phyloP scores from a whole-genome alignment of 148 eudicot species.

The Arbutus unedo region DNA sequence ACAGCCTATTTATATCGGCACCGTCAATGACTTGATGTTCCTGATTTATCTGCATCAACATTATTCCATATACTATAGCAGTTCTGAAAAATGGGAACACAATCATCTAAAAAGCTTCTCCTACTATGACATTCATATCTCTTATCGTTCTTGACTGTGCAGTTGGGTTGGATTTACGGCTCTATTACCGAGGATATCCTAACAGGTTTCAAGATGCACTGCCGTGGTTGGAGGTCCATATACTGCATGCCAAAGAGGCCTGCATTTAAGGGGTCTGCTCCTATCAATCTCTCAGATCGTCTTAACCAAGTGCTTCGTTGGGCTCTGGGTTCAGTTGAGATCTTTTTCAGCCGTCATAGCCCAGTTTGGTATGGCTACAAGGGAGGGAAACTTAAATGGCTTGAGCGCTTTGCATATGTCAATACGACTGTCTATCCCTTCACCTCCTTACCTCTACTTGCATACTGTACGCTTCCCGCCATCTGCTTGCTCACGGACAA shows the following conservation, averaged over 20 bases:
- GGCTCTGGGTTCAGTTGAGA: conserved; percentile 99
- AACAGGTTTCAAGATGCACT: conserved; percentile 99
- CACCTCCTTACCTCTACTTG: conserved; percentile 93
- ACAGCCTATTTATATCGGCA: neutral
- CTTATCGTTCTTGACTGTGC: conserved; percentile 29
- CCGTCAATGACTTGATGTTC: neutral
- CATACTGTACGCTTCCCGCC: conserved; percentile 91
- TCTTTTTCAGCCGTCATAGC: conserved; percentile 95
- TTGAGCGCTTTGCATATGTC: conserved; percentile 85
- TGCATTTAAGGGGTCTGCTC: conserved; percentile 96
- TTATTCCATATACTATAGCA: neutral
- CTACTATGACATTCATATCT: neutral
- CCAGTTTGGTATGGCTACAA: conserved; percentile 84
- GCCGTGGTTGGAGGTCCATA: conserved; percentile 98
- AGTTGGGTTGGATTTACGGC: conserved; percentile 99
- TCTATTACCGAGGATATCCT: conserved; percentile 96
- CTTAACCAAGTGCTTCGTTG: conserved; percentile 99
- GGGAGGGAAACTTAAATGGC: conserved; percentile 88
- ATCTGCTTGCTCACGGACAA: conserved; percentile 96
- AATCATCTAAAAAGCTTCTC: neutral
- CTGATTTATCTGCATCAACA: conserved; percentile 5
- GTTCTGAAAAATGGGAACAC: conserved; percentile 2
- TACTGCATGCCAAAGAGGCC: conserved; percentile 92
- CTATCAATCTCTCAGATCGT: conserved; percentile 91
- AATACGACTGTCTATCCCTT: conserved; percentile 95